Evolutionary conservation across 257 asterid genomes (phyloP).

Genomic region (Penstemon barbatus): DNA sequence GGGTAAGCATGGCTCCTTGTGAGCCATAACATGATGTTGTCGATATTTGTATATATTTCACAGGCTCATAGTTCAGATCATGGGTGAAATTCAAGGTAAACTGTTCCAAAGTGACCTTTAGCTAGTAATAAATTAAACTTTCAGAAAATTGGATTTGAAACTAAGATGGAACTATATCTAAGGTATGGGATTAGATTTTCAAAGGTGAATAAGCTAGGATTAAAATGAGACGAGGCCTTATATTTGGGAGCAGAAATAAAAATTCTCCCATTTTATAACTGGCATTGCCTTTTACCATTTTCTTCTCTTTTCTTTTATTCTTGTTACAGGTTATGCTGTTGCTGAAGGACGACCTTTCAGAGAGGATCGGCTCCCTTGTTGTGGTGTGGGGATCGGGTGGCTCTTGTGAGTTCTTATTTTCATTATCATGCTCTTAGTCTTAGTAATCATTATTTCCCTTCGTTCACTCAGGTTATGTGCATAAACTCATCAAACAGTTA

Average conservation of each 20-base stretch:
- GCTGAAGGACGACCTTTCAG: slow-evolving; percentile 48
- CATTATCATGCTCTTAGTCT: not conserved
- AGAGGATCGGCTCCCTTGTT: slow-evolving; percentile 83
- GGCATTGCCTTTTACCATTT: not conserved
- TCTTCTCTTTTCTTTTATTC: slow-evolving; percentile 5
- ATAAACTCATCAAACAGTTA: slow-evolving; percentile 3
- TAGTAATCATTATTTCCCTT: not conserved
- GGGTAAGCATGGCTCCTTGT: not conserved
- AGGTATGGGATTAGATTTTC: slow-evolving; percentile 3
- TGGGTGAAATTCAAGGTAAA: not conserved
- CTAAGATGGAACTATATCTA: slow-evolving; percentile 2
- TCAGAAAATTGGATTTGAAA: not conserved
- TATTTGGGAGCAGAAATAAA: not conserved
- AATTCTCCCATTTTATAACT: not conserved
- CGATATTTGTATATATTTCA: not conserved
- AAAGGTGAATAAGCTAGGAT: not conserved
- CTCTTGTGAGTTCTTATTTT: slow-evolving; percentile 61
- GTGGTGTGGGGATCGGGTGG: slow-evolving; percentile 95
- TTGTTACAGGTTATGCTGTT: slow-evolving; percentile 64
- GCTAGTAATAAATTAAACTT: not conserved
- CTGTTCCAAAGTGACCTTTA: not conserved
- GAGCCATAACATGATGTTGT: not conserved
- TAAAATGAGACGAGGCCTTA: slow-evolving; percentile 2
- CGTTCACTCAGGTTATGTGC: not conserved
- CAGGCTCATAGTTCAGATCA: not conserved